A percentile compares a stretch with the other conserved stretches of the same genome.
These are phyloP conservation scores for Hebeloma cylindrosporum DNA, from an alignment of 768 basidiomycete genomes.

Conservation along the genomic window DNA sequence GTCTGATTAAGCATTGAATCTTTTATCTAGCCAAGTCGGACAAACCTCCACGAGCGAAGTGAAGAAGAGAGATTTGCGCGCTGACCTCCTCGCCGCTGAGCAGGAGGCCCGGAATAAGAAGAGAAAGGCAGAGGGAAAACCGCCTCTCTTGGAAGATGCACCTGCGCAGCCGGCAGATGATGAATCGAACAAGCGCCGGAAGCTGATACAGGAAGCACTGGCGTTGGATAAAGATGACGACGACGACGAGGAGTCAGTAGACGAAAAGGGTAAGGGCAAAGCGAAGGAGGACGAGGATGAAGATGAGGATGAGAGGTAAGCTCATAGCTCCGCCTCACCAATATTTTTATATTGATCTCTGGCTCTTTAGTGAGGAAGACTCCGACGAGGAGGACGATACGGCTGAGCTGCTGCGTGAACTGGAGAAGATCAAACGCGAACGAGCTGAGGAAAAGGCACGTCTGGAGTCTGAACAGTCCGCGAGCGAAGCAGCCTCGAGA, in stretches of 20 bases:
- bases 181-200: conserved; percentile 80
- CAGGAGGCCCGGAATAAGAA: conserved; percentile 88
- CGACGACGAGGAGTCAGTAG: conserved; percentile 60
- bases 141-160: conserved; percentile 44
- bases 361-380: conserved; percentile 46
- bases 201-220: conserved; percentile 81
- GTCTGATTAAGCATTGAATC: not conserved
- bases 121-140: conserved; percentile 82
- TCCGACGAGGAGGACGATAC: conserved; percentile 83
- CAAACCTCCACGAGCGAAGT: conserved; percentile 84
- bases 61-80: conserved; percentile 72
- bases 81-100: conserved; percentile 84
- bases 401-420: conserved; percentile 88
- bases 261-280: conserved; percentile 36
- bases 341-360: not conserved
- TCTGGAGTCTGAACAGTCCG: conserved; percentile 74
- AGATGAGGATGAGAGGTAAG: conserved; percentile 53
- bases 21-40: conserved; percentile 68
- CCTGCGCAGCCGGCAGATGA: conserved; percentile 39
- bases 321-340: not conserved
- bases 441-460: conserved; percentile 90
- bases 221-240: conserved; percentile 91
- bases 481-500: conserved; percentile 54
- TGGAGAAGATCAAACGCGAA: conserved; percentile 98
- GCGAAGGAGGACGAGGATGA: conserved; percentile 31